A percentile compares a stretch with the other conserved stretches of the same genome.
phyloP scores from a whole-genome alignment of 139 green algal species.

The Chlorella sp. region DNA sequence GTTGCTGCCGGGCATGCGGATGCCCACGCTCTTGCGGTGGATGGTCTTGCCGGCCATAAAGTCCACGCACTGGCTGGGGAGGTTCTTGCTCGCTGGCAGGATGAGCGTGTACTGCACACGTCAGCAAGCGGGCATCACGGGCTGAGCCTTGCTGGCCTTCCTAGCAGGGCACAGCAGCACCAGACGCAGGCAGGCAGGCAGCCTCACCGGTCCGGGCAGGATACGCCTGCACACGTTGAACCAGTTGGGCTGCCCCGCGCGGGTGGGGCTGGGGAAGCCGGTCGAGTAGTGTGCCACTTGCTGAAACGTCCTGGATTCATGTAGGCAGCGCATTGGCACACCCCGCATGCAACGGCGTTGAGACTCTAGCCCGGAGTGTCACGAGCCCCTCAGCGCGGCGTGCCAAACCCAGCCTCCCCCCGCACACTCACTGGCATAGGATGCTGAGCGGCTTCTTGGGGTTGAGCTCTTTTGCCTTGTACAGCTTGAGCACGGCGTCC shows the following conservation, averaged over 20 bases:
- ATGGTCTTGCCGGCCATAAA: conserved; percentile 52
- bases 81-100: conserved; percentile 71
- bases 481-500: conserved; percentile 62
- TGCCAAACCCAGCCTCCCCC: too few species aligned
- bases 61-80: conserved; percentile 70
- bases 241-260: conserved; percentile 52
- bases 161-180: not conserved
- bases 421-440: conserved; percentile 36
- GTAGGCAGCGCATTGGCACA: too few species aligned
- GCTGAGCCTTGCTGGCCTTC: not conserved
- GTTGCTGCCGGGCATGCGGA: conserved; percentile 66
- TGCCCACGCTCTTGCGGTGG: conserved; percentile 62
- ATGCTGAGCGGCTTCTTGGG: conserved; percentile 73
- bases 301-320: conserved; percentile 21
- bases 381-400: too few species aligned
- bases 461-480: conserved; percentile 57
- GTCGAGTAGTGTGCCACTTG: conserved; percentile 43
- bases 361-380: too few species aligned
- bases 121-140: not conserved
- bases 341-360: too few species aligned
- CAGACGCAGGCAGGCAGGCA: not conserved
- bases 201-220: conserved; percentile 69
- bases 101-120: conserved; percentile 82
- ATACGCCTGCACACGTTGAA: conserved; percentile 63
- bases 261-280: conserved; percentile 61